A percentile compares a stretch with the other conserved stretches of the same genome.
phyloP scores from a whole-genome alignment of 1,284 basidiomycete species.

The Puccinia brachypodii region DNA sequence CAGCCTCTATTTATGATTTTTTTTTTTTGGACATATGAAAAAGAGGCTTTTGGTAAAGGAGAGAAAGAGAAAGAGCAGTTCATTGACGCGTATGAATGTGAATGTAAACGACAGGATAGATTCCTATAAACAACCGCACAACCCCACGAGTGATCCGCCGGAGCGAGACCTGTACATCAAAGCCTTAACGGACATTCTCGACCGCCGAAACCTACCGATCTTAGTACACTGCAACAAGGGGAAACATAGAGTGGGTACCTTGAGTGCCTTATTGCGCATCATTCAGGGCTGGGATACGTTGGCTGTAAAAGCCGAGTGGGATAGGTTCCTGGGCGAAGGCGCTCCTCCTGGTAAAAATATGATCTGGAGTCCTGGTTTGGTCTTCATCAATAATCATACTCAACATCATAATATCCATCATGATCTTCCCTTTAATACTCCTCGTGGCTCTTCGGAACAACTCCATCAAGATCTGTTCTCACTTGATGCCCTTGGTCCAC shows the following conservation, averaged over 20 bases:
- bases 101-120: constrained; percentile 28
- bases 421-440: neutral
- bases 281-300: constrained; percentile 30
- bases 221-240: constrained; percentile 46
- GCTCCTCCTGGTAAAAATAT: constrained; percentile 42
- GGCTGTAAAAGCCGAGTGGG: constrained; percentile 16
- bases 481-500: neutral
- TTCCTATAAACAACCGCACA: constrained; percentile 24
- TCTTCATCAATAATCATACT: neutral
- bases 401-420: neutral
- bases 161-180: neutral
- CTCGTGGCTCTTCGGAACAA: neutral
- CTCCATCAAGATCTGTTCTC: neutral
- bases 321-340: constrained; percentile 38
- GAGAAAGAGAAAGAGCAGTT: neutral
- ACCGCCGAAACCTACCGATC: constrained; percentile 35
- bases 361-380: constrained; percentile 44
- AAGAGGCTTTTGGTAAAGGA: neutral
- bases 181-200: constrained; percentile 21
- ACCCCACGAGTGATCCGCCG: neutral
- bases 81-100: neutral
- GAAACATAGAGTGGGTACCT: constrained; percentile 5
- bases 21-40: too few relatives aligned
- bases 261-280: constrained; percentile 21
- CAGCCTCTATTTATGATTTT: too few relatives aligned